Evolutionary conservation across 345 rosid species (phyloP).

Genomic region (Salix suchowensis): DNA sequence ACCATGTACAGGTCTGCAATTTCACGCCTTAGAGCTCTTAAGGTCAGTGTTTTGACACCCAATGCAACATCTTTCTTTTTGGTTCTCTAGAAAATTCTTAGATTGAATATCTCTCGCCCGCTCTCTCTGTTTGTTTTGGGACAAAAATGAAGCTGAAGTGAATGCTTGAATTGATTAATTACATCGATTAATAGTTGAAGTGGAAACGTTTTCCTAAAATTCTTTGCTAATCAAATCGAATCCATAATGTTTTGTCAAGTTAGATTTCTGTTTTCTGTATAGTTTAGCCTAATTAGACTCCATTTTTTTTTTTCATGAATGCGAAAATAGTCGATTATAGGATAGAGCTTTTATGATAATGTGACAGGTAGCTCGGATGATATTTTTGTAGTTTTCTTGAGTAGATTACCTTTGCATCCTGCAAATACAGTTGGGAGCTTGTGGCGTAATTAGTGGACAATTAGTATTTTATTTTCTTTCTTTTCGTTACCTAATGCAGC

Average conservation of each 20-base stretch:
- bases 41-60: slow-evolving; percentile 12
- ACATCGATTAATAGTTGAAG: background rate
- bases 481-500: background rate
- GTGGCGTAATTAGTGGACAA: background rate
- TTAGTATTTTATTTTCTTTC: background rate
- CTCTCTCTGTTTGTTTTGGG: background rate
- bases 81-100: background rate
- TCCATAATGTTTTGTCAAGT: background rate
- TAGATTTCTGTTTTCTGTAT: background rate
- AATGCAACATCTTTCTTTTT: background rate
- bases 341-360: background rate
- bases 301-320: background rate
- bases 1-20: slow-evolving; percentile 22
- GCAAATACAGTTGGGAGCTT: background rate
- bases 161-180: background rate
- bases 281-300: no score
- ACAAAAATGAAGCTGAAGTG: background rate
- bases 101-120: background rate
- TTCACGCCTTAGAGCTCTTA: slow-evolving; percentile 27
- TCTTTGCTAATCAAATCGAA: background rate
- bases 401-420: background rate
- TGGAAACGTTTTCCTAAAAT: background rate
- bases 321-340: background rate
- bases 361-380: background rate
- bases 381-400: background rate